A percentile compares a stretch with the other conserved stretches of the same genome.
Conservation (phyloP, 163 green algal species). For the Scenedesmus sp. region DNA sequence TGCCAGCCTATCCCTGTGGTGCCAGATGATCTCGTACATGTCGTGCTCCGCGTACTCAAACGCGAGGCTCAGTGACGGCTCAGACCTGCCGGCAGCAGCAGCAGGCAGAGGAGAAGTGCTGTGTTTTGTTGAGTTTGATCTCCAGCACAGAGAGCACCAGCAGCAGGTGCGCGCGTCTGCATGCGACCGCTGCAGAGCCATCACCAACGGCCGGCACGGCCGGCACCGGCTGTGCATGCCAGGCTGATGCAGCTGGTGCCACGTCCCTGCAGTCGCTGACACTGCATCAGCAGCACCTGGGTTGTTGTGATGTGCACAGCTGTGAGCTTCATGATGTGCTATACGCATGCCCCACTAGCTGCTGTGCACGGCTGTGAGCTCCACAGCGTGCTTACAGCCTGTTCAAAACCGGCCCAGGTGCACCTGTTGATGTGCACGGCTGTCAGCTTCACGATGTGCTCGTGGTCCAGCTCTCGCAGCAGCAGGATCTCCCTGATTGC, state of each 20-base stretch:
- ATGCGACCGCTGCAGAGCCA: not conserved
- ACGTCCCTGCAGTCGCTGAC: too few species aligned
- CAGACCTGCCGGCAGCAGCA: constrained; percentile 44
- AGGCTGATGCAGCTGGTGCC: too few species aligned
- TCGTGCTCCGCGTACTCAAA: constrained; percentile 94
- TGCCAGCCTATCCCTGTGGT: constrained; percentile 76
- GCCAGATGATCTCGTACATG: constrained; percentile 91
- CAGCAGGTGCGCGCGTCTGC: too few species aligned
- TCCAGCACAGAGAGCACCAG: too few species aligned
- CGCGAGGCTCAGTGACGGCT: constrained; percentile 81
- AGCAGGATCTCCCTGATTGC: constrained; percentile 88
- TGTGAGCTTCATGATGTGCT: not conserved
- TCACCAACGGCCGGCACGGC: too few species aligned
- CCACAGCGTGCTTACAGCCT: not conserved
- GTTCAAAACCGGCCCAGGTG: not conserved
- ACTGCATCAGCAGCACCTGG: too few species aligned
- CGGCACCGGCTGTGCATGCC: not conserved
- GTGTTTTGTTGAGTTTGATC: too few species aligned
- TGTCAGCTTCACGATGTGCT: constrained; percentile 75
- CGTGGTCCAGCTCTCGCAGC: constrained; percentile 79
- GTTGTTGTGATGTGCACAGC: not conserved
- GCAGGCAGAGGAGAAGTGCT: not conserved
- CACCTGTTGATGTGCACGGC: constrained; percentile 77
- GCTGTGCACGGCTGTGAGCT: too few species aligned
- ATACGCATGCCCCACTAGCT: not conserved